These are phyloP conservation scores for Fraxinus pennsylvanica DNA, from an alignment of 257 asterid genomes.

Conservation along the genomic window DNA sequence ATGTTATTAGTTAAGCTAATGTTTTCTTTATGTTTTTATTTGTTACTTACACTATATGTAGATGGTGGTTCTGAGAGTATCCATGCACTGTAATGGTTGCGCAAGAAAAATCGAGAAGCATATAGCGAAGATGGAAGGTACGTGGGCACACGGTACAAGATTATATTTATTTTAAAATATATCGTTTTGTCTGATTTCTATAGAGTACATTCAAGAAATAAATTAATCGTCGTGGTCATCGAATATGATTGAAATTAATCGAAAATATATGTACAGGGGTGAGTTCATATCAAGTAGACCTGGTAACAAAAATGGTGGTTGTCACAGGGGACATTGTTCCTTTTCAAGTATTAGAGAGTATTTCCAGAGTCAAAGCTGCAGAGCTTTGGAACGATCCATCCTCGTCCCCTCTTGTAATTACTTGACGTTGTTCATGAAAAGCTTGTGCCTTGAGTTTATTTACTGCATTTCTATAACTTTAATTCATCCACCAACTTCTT, in stretches of 20 bases:
- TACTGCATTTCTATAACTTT: too few relatives aligned
- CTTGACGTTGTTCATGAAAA: background rate
- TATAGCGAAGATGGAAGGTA: constrained; percentile 28
- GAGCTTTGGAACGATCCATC: constrained; percentile 48
- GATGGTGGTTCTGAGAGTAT: constrained; percentile 31
- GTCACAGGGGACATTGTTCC: constrained; percentile 78
- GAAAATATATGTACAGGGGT: constrained; percentile 46
- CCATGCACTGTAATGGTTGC: constrained; percentile 23
- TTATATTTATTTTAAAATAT: too few relatives aligned
- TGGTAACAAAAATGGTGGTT: constrained; percentile 83
- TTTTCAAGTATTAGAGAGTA: constrained; percentile 77
- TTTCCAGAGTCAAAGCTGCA: constrained; percentile 74
- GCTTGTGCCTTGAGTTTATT: background rate
- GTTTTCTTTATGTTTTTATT: background rate
- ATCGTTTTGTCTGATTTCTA: too few relatives aligned
- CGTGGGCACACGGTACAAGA: background rate
- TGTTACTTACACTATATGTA: background rate
- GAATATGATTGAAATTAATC: background rate
- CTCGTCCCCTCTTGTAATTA: background rate
- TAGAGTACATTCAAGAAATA: background rate
- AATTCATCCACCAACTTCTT: background rate
- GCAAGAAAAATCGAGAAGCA: constrained; percentile 21
- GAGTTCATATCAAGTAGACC: constrained; percentile 67
- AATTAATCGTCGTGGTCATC: background rate
- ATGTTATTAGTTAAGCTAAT: background rate